Evolutionary conservation across 345 rosid species (phyloP), one percentile per base, ranked within the genome.

Genomic region (Brassica carinata): DNA sequence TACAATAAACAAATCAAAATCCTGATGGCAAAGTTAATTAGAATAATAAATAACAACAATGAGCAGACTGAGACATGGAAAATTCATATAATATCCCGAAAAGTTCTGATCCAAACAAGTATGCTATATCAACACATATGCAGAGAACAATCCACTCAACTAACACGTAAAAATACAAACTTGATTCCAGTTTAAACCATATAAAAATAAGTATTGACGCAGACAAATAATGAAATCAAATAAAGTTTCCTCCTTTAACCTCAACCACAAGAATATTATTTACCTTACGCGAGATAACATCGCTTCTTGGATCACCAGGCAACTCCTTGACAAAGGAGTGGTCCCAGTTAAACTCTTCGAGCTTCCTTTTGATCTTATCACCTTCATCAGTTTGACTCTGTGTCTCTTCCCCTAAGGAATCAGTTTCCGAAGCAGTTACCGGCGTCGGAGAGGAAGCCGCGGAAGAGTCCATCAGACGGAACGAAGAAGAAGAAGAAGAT

Each of bases 261-360:
- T 10, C 51, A 43, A 43, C 51, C 53, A 45, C n/a, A 11, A 45
- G 53, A 45, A 45, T 48, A 2, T 14, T 11, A 1, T 13, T 27
- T 72, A 96, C 98, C 97, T 96, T 87, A 55, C 99, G 99, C 0
- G 95, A 94, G 79, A 89, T 71, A 2, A 79, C 73, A 77, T 92
- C 93, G 78, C 70, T 87, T 79, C 90, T 82, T 0, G 93, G 85
- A 82, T 96, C 99, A 62, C 94, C 97, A 11, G 99, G 99, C 85
- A 96, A 68, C 65, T 85, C 97, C 73, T 85, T 79, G 69, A 93
- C 92, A 76, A 96, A 93, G 4, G 99, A 96, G 74, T 93, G 85
- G 79, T 96, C 97, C 98, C 98, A 96, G 40, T 86, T 87, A 73
- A 92, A 94, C 83, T 90, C 97, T 71, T 96, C 92, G 13, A 96